phyloP scores from a whole-genome alignment of 495 filamentous ascomycete species.

The Cudoniella acicularis region DNA sequence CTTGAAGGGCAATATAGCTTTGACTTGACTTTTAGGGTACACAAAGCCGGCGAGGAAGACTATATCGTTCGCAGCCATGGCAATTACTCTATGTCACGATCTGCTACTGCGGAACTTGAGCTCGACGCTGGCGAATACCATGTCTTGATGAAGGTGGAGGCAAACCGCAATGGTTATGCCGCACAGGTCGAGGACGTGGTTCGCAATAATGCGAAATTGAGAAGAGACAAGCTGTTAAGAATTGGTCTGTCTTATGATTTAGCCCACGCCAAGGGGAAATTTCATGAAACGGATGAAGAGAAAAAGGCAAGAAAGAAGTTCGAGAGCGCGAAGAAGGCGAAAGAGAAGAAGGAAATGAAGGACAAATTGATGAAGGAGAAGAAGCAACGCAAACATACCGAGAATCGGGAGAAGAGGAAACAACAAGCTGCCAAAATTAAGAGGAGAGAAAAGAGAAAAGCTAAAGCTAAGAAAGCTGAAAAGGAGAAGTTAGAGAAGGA shows the following conservation, averaged over 20 bases:
- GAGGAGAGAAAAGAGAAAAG: slow-evolving; percentile 12
- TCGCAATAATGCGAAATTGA: slow-evolving; percentile 52
- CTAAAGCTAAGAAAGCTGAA: not conserved
- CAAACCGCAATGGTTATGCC: slow-evolving; percentile 47
- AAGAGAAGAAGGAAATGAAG: slow-evolving; percentile 49
- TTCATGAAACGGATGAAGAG: slow-evolving; percentile 25
- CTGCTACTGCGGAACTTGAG: slow-evolving; percentile 76
- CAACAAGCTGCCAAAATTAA: slow-evolving; percentile 20
- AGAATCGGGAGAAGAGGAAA: slow-evolving; percentile 30
- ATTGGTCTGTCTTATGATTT: slow-evolving; percentile 81
- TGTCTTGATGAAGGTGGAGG: slow-evolving; percentile 75
- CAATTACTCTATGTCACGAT: slow-evolving; percentile 56
- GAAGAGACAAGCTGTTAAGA: slow-evolving; percentile 77
- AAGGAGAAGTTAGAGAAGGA: slow-evolving; percentile 16
- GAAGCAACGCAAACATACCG: slow-evolving; percentile 28
- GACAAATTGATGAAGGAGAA: slow-evolving; percentile 47
- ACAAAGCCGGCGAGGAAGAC: slow-evolving; percentile 74
- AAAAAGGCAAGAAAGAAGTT: slow-evolving; percentile 38
- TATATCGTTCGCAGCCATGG: slow-evolving; percentile 78
- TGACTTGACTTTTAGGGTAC: slow-evolving; percentile 72
- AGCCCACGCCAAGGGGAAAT: slow-evolving; percentile 72
- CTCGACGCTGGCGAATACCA: slow-evolving; percentile 80
- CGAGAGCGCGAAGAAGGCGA: slow-evolving; percentile 39
- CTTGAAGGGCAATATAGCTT: slow-evolving; percentile 78
- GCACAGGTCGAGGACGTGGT: slow-evolving; percentile 67